phyloP scores from a whole-genome alignment of 768 basidiomycete species.

The Gloeopeniophorella convolvens region DNA sequence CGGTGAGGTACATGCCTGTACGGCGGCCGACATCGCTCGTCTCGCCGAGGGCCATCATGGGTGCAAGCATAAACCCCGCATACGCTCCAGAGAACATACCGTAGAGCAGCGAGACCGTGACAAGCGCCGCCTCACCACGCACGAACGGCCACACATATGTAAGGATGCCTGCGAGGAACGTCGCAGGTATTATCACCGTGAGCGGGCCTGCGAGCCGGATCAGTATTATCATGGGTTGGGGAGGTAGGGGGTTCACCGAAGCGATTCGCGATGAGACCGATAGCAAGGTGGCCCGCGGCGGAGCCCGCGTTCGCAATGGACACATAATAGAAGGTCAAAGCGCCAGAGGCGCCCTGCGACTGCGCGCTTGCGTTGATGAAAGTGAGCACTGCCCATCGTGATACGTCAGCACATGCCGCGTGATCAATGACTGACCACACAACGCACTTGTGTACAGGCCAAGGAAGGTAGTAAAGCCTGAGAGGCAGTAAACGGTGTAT shows the following conservation, averaged over 20 bases:
- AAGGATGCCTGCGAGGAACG: conserved; percentile 45
- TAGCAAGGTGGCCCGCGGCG: conserved; percentile 49
- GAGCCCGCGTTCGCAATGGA: conserved; percentile 63
- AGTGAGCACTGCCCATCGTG: conserved; percentile 43
- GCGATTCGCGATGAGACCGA: conserved; percentile 47
- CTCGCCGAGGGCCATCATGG: conserved; percentile 53
- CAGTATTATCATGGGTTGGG: neutral
- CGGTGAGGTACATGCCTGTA: conserved; percentile 55
- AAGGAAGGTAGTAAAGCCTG: conserved; percentile 52
- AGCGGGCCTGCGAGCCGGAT: conserved; percentile 41
- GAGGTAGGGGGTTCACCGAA: conserved; percentile 33
- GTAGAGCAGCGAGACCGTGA: conserved; percentile 53
- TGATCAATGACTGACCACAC: too few relatives aligned
- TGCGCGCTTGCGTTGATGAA: conserved; percentile 57
- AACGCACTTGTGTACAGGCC: conserved; percentile 54
- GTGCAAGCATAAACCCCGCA: conserved; percentile 48
- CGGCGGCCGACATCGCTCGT: conserved; percentile 56
- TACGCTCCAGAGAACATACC: conserved; percentile 57
- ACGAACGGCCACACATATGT: conserved; percentile 71
- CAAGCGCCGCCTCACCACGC: conserved; percentile 35
- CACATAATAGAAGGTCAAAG: conserved; percentile 57
- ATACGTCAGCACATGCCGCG: too few relatives aligned
- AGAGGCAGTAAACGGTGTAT: conserved; percentile 51
- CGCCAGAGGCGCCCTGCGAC: conserved; percentile 37
- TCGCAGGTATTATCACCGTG: conserved; percentile 66